Evolutionary conservation across 495 filamentous ascomycete species (phyloP), one percentile per base, ranked within the genome.

Genomic region (Aspergillus nanangensis): DNA sequence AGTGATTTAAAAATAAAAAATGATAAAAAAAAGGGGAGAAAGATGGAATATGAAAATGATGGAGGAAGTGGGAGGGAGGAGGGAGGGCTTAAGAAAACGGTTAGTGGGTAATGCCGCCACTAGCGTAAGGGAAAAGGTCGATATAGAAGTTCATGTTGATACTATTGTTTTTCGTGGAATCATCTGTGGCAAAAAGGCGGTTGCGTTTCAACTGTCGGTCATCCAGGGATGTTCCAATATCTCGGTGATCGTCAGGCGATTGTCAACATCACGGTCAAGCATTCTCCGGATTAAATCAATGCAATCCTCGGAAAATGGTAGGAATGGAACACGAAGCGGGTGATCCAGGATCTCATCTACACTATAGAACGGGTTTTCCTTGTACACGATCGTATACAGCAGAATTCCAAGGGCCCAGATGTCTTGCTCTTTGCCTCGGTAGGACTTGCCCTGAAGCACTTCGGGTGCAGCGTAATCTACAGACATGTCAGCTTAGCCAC

Each of bases 311-410:
- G 89, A 95, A 67, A 95, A 86, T 3, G 71, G 71, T 17, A 91
- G 74, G 63, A 90, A 95, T 1, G 93, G 93, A 5, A 98, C 85
- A 17, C 93, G 78, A 45, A 97, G 72, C 47, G 96, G 93, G 50
- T 92, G 92, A 64, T 98, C 93, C 76, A 96, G 90, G 55, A 98
- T 98, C 69, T 98, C 93, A 62, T 98, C 94, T 56, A 98, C 91
- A 63, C 87, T 95, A 76, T 98, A 98, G 70, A 98, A 98, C 3
- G 93, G 93, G 58, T 98, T 98, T 70, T 98, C 93, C 65, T 97
- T 97, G 75, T 97, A 98, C 52, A 96, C 86, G 53, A 98, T 95
- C 14, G 93, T 98, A 72, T 98, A 98, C 23, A 98, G 82, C 7
- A 97, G 76, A 52, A 98, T 96, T 15, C 93, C 93, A n/a, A 97